Evolutionary conservation across 768 basidiomycete genomes (phyloP), one percentile per base, ranked within the genome.

Genomic region (Tulasnella sp.): DNA sequence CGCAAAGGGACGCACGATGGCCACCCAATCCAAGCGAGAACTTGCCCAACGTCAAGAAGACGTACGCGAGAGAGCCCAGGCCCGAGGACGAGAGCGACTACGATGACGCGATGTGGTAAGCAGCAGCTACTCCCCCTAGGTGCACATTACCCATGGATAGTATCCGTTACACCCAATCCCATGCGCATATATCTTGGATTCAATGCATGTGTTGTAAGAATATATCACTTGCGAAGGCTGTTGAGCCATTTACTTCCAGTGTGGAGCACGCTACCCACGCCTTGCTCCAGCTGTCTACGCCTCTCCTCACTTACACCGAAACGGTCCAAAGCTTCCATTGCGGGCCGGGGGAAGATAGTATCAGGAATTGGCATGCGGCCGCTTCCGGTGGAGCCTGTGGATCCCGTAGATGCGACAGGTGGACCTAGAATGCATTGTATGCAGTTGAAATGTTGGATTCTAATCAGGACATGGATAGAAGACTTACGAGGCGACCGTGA

Each of bases 1-100:
- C 75, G 52, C 89, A 92, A 64, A 78, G 87, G 55, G 83, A 87
- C 65, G 75, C 80, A 66, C 77, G 89, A 38, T 92, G 89, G 89
- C 89, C 89, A 10, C 27, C 57, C 4, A 52, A 46, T 11, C 54
- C 22, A 11, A 42, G 41, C 12, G 60, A 61, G 25, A 49, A 49
- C 31, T 15, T 49, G 4, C 56, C 43, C 10, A 49, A 17, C 44
- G 31, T 44, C 5, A 48, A 48, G 45, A 48, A 27, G n/a, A 81
- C 81, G 51, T 80, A 80, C 7, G 65, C 90, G 9, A 44, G 49
- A 17, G 57, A 59, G 46, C 30, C 49, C 1, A 34, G 43, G 25
- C 57, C 57, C 1, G 57, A 59, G 27, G 57, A 59, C 22, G 57
- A 59, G 2, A 59, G 57, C 31, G 57, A 59, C 21, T 59, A 41